These are phyloP conservation scores for Boletales sp. DNA, from an alignment of 768 basidiomycete species.

Conservation along the genomic window DNA sequence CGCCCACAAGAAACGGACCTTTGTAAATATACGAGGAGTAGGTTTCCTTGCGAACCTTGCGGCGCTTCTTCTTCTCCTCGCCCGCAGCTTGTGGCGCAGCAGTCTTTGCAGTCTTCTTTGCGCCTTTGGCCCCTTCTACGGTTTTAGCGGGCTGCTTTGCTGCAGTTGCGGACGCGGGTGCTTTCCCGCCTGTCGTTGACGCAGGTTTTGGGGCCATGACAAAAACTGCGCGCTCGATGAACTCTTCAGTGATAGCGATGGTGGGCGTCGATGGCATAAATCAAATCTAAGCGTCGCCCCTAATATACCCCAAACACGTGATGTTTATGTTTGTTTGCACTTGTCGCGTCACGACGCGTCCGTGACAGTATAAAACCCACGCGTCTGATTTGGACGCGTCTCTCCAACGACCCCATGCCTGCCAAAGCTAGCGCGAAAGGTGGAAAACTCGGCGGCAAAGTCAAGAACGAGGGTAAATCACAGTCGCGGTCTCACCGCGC, in stretches of 20 bases:
- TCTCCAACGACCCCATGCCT: slow-evolving; percentile 17
- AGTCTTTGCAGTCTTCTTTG: slow-evolving; percentile 70
- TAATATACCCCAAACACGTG: slow-evolving; percentile 33
- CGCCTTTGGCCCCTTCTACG: slow-evolving; percentile 57
- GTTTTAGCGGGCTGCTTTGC: slow-evolving; percentile 65
- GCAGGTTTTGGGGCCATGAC: slow-evolving; percentile 59
- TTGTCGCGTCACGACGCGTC: slow-evolving; percentile 39
- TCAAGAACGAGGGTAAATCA: slow-evolving; percentile 43
- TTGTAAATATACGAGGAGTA: slow-evolving; percentile 94
- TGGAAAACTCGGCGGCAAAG: slow-evolving; percentile 52
- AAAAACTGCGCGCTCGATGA: neutral
- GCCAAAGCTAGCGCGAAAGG: slow-evolving; percentile 26
- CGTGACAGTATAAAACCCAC: slow-evolving; percentile 22
- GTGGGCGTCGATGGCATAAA: slow-evolving; percentile 14
- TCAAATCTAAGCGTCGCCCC: slow-evolving; percentile 20
- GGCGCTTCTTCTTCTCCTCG: slow-evolving; percentile 85
- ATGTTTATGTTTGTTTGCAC: slow-evolving; percentile 30
- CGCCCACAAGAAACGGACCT: slow-evolving; percentile 40
- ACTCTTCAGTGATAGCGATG: neutral
- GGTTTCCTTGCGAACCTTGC: slow-evolving; percentile 85
- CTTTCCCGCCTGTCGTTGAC: slow-evolving; percentile 67
- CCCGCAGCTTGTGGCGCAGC: slow-evolving; percentile 53
- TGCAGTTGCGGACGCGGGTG: slow-evolving; percentile 53
- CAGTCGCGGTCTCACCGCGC: slow-evolving; percentile 73
- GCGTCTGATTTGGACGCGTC: neutral